Evolutionary conservation across 306 rosid genomes (phyloP).

Genomic region (Malus sieversii): DNA sequence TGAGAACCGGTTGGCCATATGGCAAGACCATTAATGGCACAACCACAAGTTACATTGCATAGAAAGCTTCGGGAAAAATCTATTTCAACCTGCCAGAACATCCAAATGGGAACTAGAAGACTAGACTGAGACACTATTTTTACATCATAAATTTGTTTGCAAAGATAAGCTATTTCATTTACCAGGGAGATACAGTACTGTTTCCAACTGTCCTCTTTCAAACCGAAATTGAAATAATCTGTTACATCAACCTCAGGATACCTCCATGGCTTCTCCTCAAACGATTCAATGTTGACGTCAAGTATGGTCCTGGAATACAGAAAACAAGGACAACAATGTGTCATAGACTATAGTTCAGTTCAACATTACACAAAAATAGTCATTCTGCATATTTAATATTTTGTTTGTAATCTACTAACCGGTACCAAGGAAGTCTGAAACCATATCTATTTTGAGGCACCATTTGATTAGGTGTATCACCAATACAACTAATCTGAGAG

Average conservation of each 20-base stretch:
- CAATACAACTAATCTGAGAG: conserved; percentile 13
- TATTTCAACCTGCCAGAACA: conserved; percentile 9
- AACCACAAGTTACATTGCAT: conserved; percentile 4
- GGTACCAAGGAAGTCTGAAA: conserved; percentile 53
- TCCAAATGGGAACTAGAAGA: conserved; percentile 6
- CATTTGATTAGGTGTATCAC: conserved; percentile 15
- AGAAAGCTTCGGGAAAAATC: background rate
- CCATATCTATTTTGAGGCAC: conserved; percentile 33
- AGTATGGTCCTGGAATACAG: conserved; percentile 42
- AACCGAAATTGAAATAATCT: conserved; percentile 66
- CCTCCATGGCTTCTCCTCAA: conserved; percentile 59
- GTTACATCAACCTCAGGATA: conserved; percentile 47
- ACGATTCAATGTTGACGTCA: conserved; percentile 44
- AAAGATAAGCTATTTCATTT: conserved; percentile 6
- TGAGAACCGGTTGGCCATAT: background rate
- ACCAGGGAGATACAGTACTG: conserved; percentile 58
- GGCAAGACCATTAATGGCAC: background rate
- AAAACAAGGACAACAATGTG: background rate
- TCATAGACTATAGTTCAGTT: background rate
- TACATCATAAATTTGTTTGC: background rate
- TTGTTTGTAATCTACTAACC: conserved; percentile 34
- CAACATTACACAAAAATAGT: background rate
- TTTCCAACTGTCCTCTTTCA: conserved; percentile 65
- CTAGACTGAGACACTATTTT: background rate
- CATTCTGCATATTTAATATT: background rate